These are phyloP conservation scores for Jaapia argillacea DNA, from an alignment of 768 basidiomycete genomes.

Conservation along the genomic window DNA sequence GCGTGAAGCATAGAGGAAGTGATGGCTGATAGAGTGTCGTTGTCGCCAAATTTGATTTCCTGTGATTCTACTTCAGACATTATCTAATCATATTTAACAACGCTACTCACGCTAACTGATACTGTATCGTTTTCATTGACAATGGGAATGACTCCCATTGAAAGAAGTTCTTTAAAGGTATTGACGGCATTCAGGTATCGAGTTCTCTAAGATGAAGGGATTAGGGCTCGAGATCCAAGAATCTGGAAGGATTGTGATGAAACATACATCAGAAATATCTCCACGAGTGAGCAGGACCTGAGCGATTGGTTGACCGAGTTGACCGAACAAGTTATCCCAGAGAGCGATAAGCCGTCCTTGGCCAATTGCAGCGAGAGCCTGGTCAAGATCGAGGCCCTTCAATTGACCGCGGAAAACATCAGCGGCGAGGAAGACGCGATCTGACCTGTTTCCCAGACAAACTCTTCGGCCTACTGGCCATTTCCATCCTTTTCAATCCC, in stretches of 20 bases:
- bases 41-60: slow-evolving; percentile 99
- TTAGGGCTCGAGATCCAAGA: slow-evolving; percentile 6
- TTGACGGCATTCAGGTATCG: slow-evolving; percentile 96
- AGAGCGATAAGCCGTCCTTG: slow-evolving; percentile 93
- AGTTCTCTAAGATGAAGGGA: slow-evolving; percentile 58
- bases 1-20: slow-evolving; percentile 97
- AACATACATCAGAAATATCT: slow-evolving; percentile 89
- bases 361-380: slow-evolving; percentile 96
- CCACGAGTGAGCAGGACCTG: slow-evolving; percentile 91
- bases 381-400: not conserved
- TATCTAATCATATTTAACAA: too few species aligned
- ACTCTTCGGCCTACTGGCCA: slow-evolving; percentile 71
- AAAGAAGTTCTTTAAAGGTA: slow-evolving; percentile 83
- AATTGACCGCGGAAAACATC: not conserved
- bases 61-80: too few species aligned
- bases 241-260: slow-evolving; percentile 1
- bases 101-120: slow-evolving; percentile 78
- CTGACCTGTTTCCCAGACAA: slow-evolving; percentile 86
- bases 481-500: slow-evolving; percentile 84
- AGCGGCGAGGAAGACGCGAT: slow-evolving; percentile 4
- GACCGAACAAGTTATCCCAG: slow-evolving; percentile 95
- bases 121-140: slow-evolving; percentile 99
- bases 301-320: slow-evolving; percentile 90
- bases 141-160: slow-evolving; percentile 94
- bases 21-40: slow-evolving; percentile 95